Evolutionary conservation across 192 early-diverging fungal genomes (phyloP), one percentile per base, ranked within the genome.

Genomic region (Gryganskiella cystojenkinii): DNA sequence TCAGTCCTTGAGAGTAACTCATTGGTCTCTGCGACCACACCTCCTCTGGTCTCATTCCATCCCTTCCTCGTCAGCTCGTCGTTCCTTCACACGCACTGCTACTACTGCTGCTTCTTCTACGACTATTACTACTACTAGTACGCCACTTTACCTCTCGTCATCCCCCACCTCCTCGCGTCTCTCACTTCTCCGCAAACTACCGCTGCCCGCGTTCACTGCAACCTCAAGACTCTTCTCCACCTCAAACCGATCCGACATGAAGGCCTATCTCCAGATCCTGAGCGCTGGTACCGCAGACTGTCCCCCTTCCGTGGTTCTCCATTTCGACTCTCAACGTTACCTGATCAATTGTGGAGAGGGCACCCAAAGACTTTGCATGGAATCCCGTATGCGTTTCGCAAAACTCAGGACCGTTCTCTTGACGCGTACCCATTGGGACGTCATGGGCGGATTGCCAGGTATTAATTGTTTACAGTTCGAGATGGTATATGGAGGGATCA

Each of bases 331-430:
- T 22, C 84, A 91, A 55, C 83, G 92, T 31, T 95, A 95, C 62
- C 79, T 97, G 76, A 93, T 97, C 85, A 97, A 97, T 82, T 95
- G 93, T 71, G 84, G 90, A 49, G 95, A 97, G 74, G 94, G 93
- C 27, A 90, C 88, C 4, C 95, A 97, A 74, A 89, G 95, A 47
- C 71, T 96, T 50, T 87, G 90, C 73, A 82, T 87, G 57, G 93
- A 96, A 80, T 85, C 94, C 64, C 84, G 82, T 53, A 69, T 92
- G 49, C 86, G 86, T 25, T 67, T 94, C 24, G 72, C 80, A 33
- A 95, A 93, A 81, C 58, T 93, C 14, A 81, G 83, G 37, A 89
- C 88, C 51, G 65, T 97, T 1, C 94, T 97, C 63, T 69, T 95
- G 31, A 92, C 95, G 13, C 81, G 90, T 24, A 65, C 92, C 34